Base-by-base conservation (phyloP, 164 flowering plant genomes). In the Piper betle region DNA sequence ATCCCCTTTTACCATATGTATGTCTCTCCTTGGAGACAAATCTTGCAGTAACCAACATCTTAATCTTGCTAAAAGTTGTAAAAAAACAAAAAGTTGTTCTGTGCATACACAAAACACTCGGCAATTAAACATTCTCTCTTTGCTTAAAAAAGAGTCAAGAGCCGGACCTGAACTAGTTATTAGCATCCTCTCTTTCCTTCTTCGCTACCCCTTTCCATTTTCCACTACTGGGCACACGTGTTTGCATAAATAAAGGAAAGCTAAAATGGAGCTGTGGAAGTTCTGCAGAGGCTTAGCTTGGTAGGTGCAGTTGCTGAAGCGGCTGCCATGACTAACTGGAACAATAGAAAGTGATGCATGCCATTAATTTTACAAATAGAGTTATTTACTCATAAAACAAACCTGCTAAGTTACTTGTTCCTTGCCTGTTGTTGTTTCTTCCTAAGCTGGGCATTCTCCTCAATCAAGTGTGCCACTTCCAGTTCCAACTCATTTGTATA, bases 381-480 rank as follows among this genome's bases (percentile, higher is more conserved):
- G 33, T 2, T 25, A 25, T 25, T 46, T 6, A 46, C 11, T 46
- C 50, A 46, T 2, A 46, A 2, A 6, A 46, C 50, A 46, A 46
- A 5, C 50, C 33, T 25, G 33, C 33, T n/a, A 25, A 25, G 11
- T 46, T 46, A 10, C 2, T 46, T 10, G 15, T 9, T 15, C 9
- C 50, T 46, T 46, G 15, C 50, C 50, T 46, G 50, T 46, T 46
- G 50, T 15, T 46, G 50, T 10, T 46, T 12, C 50, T 58, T 58
- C 60, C 41, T 58, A 3, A 58, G 60, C 48, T 4, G 15, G 3
- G 17, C 46, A n/a, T 58, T 58, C 11, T 58, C 60, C 48, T 37
- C 20, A 43, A n/a, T 58, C 60, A 58, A 39, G 5, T 58, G 41
- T 15, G 19, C 39, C 42, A 58, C 60, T 16, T 58, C 60, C 10